phyloP scores from a whole-genome alignment of 2,329 filamentous ascomycete species.

The Piedraia hortae region DNA sequence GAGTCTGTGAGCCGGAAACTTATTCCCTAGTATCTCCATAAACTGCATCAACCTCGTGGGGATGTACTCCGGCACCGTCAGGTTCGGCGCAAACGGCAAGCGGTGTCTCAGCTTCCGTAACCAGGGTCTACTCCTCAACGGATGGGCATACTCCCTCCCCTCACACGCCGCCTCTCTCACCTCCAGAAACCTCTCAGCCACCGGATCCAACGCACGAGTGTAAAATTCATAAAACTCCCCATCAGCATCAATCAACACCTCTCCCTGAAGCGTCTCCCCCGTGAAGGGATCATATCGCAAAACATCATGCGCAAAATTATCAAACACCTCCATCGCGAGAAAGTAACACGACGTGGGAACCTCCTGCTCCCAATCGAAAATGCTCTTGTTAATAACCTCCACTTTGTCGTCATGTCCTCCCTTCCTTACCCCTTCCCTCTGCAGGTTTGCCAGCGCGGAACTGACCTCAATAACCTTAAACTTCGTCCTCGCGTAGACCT shows the following conservation, averaged over 20 bases:
- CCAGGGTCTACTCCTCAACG: conserved; percentile 15
- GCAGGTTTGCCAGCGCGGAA: conserved; percentile 46
- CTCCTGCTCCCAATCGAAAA: conserved; percentile 77
- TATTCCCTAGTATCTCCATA: conserved; percentile 66
- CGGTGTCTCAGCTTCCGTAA: conserved; percentile 30
- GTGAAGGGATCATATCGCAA: conserved; percentile 71
- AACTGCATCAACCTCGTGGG: conserved; percentile 90
- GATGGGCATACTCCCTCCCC: conserved; percentile 33
- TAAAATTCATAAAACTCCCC: conserved; percentile 96
- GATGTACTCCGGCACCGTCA: conserved; percentile 71
- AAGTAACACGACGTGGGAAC: conserved; percentile 94
- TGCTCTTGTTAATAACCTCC: conserved; percentile 78
- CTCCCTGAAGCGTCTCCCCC: conserved; percentile 61
- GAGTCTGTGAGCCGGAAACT: conserved; percentile 74
- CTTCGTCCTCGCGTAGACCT: conserved; percentile 78
- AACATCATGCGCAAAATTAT: conserved; percentile 90
- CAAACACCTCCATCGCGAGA: conserved; percentile 89
- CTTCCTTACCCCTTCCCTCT: no score
- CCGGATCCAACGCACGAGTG: conserved; percentile 48
- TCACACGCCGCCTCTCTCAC: conserved; percentile 48
- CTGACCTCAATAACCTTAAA: conserved; percentile 96
- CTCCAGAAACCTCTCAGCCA: conserved; percentile 56
- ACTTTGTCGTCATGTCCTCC: conserved; percentile 68
- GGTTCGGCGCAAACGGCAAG: conserved; percentile 45
- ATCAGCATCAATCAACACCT: conserved; percentile 55